Evolutionary conservation across 2,329 filamentous ascomycete genomes (phyloP).

Genomic region (Lachnellula hyalina): DNA sequence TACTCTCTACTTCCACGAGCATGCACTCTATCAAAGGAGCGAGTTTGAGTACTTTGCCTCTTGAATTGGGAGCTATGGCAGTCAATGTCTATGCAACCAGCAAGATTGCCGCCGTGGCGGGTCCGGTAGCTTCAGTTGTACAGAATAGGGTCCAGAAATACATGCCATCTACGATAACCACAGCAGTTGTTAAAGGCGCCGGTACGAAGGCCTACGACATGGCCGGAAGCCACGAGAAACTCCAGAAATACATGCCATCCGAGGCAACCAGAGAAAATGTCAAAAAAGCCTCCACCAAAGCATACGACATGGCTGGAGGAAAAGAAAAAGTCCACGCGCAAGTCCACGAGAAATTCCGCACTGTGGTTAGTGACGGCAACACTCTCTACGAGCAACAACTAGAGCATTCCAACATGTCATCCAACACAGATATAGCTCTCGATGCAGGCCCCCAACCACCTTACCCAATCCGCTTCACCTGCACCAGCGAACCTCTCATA

Average conservation of each 20-base stretch:
- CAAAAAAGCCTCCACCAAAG: not conserved
- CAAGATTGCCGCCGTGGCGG: conserved; percentile 42
- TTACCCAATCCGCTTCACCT: conserved; percentile 49
- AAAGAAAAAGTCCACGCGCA: conserved; percentile 24
- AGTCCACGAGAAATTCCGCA: conserved; percentile 12
- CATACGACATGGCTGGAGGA: not conserved
- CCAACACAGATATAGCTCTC: conserved; percentile 28
- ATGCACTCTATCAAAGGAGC: conserved; percentile 59
- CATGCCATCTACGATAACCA: conserved; percentile 19
- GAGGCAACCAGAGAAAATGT: not conserved
- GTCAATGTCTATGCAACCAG: conserved; percentile 35
- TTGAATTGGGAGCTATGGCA: conserved; percentile 59
- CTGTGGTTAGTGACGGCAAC: conserved; percentile 33
- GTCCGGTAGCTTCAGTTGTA: conserved; percentile 39
- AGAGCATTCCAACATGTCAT: conserved; percentile 34
- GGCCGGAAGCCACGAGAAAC: not conserved
- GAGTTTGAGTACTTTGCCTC: conserved; percentile 56
- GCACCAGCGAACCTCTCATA: conserved; percentile 38
- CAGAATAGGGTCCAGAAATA: conserved; percentile 34
- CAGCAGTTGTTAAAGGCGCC: not conserved
- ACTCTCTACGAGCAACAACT: conserved; percentile 31
- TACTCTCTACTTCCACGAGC: conserved; percentile 61
- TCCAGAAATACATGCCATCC: conserved; percentile 30
- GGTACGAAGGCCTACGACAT: not conserved
- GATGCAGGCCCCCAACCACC: conserved; percentile 48